Conservation (phyloP, 1,284 basidiomycete genomes). For the Meira nashicola region DNA sequence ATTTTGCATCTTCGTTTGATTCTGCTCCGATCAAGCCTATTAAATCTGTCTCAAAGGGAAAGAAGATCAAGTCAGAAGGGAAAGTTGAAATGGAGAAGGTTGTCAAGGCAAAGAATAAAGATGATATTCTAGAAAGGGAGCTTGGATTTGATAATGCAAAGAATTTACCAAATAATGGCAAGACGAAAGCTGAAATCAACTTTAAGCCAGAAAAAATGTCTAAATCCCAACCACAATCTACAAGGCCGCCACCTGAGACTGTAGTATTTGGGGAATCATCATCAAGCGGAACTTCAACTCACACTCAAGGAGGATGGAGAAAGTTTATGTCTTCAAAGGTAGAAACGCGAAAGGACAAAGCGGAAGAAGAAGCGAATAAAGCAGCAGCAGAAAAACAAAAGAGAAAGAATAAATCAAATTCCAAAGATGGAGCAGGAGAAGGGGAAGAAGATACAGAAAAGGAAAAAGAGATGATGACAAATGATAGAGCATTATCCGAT, state of each 20-base stretch:
- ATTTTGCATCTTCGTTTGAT: slow-evolving; percentile 11
- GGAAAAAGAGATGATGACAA: slow-evolving; percentile 42
- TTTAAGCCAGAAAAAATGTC: background rate
- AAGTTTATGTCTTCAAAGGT: slow-evolving; percentile 12
- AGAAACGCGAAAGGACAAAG: slow-evolving; percentile 1
- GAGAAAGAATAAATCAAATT: background rate
- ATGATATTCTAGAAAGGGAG: background rate
- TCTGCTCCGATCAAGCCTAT: background rate
- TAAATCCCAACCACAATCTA: background rate
- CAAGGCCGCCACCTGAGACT: background rate
- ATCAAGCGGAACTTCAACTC: background rate
- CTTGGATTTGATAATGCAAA: background rate
- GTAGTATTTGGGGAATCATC: slow-evolving; percentile 6
- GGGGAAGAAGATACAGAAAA: slow-evolving; percentile 22
- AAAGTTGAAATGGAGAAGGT: slow-evolving; percentile 2
- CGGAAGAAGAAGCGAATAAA: background rate
- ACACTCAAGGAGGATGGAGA: background rate
- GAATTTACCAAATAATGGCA: background rate
- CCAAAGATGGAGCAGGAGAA: slow-evolving; percentile 6
- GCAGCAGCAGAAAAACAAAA: slow-evolving; percentile 1
- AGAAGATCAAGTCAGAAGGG: background rate
- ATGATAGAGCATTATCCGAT: slow-evolving; percentile 43
- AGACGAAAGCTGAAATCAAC: background rate
- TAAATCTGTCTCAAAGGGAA: background rate
- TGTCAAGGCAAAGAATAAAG: background rate